Percentiles rank a stretch among this genome's conserved stretches.
Evolutionary conservation across 306 rosid species (phyloP).

Genomic region (Cicer arietinum): DNA sequence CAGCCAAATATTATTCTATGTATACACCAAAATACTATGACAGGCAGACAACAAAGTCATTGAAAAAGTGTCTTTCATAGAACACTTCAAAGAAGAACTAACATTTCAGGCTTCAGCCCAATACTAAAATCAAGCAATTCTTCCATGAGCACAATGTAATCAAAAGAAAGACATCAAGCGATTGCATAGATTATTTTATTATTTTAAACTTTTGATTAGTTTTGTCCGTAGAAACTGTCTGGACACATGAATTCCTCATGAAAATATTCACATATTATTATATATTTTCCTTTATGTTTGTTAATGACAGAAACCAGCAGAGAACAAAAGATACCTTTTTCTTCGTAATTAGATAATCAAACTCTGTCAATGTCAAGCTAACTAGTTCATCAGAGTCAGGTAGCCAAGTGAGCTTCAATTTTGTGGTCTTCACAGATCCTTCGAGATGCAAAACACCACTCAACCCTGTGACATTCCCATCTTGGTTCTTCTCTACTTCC

Average conservation of each 20-base stretch:
- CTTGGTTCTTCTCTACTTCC: slow-evolving; percentile 70
- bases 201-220: slow-evolving; percentile 13
- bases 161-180: slow-evolving; percentile 2
- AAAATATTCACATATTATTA: slow-evolving; percentile 17
- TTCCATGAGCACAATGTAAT: not conserved
- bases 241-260: not conserved
- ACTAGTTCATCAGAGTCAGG: slow-evolving; percentile 79
- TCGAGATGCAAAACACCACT: slow-evolving; percentile 86
- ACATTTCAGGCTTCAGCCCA: not conserved
- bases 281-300: slow-evolving; percentile 29
- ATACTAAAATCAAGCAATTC: not conserved
- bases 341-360: slow-evolving; percentile 85
- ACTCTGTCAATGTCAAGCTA: slow-evolving; percentile 75
- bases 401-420: slow-evolving; percentile 93
- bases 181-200: not conserved
- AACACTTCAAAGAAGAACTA: not conserved
- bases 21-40: not conserved
- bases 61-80: not conserved
- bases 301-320: slow-evolving; percentile 4
- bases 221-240: not conserved
- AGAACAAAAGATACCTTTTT: slow-evolving; percentile 72
- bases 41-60: not conserved
- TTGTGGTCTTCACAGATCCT: slow-evolving; percentile 91
- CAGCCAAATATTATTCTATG: not conserved
- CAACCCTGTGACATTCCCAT: slow-evolving; percentile 68